Evolutionary conservation across 805 yeast genomes (phyloP).

Genomic region (Lipomyces starkeyi): DNA sequence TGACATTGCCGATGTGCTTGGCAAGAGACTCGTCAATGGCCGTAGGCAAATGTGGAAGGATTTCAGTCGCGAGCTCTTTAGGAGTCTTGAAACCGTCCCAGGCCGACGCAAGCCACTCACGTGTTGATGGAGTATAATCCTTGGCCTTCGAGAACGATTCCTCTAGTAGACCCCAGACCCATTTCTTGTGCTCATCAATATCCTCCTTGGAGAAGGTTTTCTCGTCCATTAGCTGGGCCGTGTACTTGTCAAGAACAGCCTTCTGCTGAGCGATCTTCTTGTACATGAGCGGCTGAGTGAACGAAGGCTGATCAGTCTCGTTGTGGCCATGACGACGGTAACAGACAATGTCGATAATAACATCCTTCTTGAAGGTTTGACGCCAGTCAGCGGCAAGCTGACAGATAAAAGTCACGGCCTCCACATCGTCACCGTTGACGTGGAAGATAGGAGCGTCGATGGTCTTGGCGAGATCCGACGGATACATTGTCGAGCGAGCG

Average conservation of each 20-base stretch:
- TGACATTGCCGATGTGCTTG: slow-evolving; percentile 76
- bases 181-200: slow-evolving; percentile 91
- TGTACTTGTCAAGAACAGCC: slow-evolving; percentile 85
- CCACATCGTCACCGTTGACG: slow-evolving; percentile 97
- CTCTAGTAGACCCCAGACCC: slow-evolving; percentile 97
- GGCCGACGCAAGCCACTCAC: slow-evolving; percentile 98
- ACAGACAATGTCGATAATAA: slow-evolving; percentile 94
- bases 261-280: slow-evolving; percentile 85
- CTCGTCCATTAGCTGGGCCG: slow-evolving; percentile 77
- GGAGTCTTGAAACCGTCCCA: slow-evolving; percentile 99
- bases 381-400: slow-evolving; percentile 99
- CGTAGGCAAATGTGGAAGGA: slow-evolving; percentile 95
- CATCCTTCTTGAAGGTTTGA: slow-evolving; percentile 94
- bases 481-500: slow-evolving; percentile 97
- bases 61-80: slow-evolving; percentile 92
- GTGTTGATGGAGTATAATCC: slow-evolving; percentile 85
- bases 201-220: slow-evolving; percentile 89
- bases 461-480: slow-evolving; percentile 95
- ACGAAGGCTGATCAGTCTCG: slow-evolving; percentile 98
- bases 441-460: slow-evolving; percentile 99
- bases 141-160: slow-evolving; percentile 86
- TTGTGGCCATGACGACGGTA: slow-evolving; percentile 99
- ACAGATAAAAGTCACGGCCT: slow-evolving; percentile 88
- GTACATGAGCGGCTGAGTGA: slow-evolving; percentile 99
- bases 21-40: slow-evolving; percentile 75